Evolutionary conservation across 768 basidiomycete genomes (phyloP), one percentile per base, ranked within the genome.

Genomic region (Cystobasidium tubakii): DNA sequence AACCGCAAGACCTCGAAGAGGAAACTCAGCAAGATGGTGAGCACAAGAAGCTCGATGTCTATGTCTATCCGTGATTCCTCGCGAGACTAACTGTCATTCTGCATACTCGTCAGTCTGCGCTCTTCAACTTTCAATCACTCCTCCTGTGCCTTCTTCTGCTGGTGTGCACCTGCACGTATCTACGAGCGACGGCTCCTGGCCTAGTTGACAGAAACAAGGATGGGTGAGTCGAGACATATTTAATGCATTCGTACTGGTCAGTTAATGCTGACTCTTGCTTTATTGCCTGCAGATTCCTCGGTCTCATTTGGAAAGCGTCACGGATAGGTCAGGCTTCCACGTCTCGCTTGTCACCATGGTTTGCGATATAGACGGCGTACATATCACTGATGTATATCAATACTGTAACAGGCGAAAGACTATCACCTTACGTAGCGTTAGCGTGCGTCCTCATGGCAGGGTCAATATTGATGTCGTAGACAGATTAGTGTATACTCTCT

Each of bases 81-180:
- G 21, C 19, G 25, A 15, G 63, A 3, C 15, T 13, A 46, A 65
- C 10, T 36, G 15, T 39, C 3, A 7, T 23, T 43, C 63, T 42
- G 13, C 39, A 65, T 62, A 23, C 57, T 17, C 3, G 21, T 1
- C 80, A 90, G 89, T 94, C 95, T 33, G 96, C 96, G 1, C 86
- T 99, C 27, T 97, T 98, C 88, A 95, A 97, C 83, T 99, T 99
- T 80, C 89, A 95, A 82, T 92, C 94, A 0, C 86, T 99, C 23
- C 86, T 99, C 23, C 88, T 95, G 79, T 92, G 95, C 81, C 88
- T 97, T 76, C 86, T 98, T 10, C 85, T 99, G 62, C 85, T 90
- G 81, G 92, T 97, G 74, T 99, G 96, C 84, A 98, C 96, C 73
- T 97, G 91, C 84, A 93, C 95, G 1, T 99, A 98, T 82, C 86